phyloP scores from a whole-genome alignment of 495 filamentous ascomycete genomes.

The Podospora conica region DNA sequence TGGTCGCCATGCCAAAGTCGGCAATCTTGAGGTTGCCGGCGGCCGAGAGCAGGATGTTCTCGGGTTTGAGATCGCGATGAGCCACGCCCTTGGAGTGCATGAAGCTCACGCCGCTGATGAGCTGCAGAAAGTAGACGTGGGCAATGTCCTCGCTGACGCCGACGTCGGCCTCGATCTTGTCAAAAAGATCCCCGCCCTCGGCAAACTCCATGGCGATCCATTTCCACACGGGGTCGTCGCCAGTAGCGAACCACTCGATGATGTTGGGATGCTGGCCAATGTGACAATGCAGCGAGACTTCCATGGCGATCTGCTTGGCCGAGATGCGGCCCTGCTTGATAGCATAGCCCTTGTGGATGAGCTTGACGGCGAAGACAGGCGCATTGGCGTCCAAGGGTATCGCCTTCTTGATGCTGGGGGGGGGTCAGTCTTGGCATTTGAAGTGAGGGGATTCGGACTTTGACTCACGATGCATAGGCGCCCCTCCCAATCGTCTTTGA shows the following conservation, averaged over 20 bases:
- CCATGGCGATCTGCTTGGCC: slow-evolving; percentile 79
- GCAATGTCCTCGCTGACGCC: slow-evolving; percentile 89
- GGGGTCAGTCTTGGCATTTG: slow-evolving; percentile 15
- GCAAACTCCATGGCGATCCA: slow-evolving; percentile 99
- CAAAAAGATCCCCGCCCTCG: slow-evolving; percentile 93
- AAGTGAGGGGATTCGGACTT: background rate
- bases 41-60: slow-evolving; percentile 77
- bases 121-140: slow-evolving; percentile 91
- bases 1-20: slow-evolving; percentile 92
- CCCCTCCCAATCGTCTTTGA: slow-evolving; percentile 94
- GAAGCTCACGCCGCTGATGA: slow-evolving; percentile 83
- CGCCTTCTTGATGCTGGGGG: slow-evolving; percentile 84
- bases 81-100: slow-evolving; percentile 91
- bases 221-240: slow-evolving; percentile 83
- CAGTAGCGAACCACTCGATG: slow-evolving; percentile 81
- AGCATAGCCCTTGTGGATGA: slow-evolving; percentile 96
- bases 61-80: slow-evolving; percentile 86
- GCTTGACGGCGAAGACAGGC: slow-evolving; percentile 92
- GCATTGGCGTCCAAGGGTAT: slow-evolving; percentile 58
- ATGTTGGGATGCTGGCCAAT: slow-evolving; percentile 87
- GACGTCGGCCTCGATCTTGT: slow-evolving; percentile 97
- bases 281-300: slow-evolving; percentile 80
- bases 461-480: slow-evolving; percentile 88
- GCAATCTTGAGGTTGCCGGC: slow-evolving; percentile 90
- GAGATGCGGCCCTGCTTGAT: slow-evolving; percentile 81